Evolutionary conservation across 345 rosid species (phyloP).

Genomic region (Corchorus olitorius): DNA sequence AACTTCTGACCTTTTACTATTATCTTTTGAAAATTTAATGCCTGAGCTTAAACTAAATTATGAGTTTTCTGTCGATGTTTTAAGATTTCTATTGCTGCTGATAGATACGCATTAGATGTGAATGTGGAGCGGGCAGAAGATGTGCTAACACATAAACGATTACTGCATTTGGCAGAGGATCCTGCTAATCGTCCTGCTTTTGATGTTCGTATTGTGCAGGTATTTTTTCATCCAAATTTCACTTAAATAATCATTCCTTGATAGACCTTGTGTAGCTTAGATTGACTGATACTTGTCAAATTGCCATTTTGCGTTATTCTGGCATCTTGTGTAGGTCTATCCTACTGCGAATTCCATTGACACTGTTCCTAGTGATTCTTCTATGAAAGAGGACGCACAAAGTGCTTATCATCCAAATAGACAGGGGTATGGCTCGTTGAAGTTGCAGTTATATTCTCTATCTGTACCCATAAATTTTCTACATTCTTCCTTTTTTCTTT

Average conservation of each 20-base stretch:
- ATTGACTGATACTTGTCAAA: neutral
- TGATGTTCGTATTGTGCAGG: constrained; percentile 92
- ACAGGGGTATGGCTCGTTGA: constrained; percentile 45
- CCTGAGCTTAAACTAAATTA: constrained; percentile 8
- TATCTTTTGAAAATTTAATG: neutral
- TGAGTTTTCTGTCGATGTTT: neutral
- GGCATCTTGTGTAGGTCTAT: constrained; percentile 51
- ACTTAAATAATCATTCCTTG: neutral
- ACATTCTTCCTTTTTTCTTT: constrained; percentile 9
- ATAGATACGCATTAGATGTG: constrained; percentile 88
- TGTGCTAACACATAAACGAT: constrained; percentile 78
- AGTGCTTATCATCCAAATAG: constrained; percentile 57
- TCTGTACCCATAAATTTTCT: constrained; percentile 3
- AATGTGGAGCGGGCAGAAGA: constrained; percentile 98
- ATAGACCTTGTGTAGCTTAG: neutral
- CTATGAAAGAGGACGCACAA: constrained; percentile 77
- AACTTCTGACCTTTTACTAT: neutral
- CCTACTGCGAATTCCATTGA: constrained; percentile 56
- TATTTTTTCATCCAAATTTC: constrained; percentile 14
- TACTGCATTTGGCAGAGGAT: constrained; percentile 75
- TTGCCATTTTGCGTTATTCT: neutral
- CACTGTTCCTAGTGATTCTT: constrained; percentile 48
- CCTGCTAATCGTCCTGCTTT: constrained; percentile 79
- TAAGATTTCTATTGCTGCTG: constrained; percentile 12
- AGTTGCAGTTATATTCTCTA: constrained; percentile 1